These are phyloP conservation scores for Suillus alpinus DNA, from an alignment of 768 basidiomycete genomes.

Conservation along the genomic window DNA sequence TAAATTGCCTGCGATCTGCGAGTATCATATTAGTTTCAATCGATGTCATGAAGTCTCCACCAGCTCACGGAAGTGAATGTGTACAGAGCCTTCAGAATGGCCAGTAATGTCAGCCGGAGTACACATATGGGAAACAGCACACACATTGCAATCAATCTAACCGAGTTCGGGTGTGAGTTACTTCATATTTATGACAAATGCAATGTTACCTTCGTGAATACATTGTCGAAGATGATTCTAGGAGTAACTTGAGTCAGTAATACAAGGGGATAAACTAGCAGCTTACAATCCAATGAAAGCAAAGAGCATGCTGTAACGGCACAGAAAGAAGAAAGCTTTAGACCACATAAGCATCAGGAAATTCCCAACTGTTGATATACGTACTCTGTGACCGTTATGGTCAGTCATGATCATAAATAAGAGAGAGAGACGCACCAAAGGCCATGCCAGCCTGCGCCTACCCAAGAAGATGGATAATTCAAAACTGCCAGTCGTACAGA, in stretches of 20 bases:
- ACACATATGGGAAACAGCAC: constrained; percentile 17
- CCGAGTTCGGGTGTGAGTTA: not conserved
- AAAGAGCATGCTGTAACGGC: constrained; percentile 70
- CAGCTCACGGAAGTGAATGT: constrained; percentile 62
- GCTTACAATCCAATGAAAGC: constrained; percentile 62
- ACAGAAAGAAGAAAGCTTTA: constrained; percentile 63
- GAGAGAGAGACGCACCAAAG: constrained; percentile 48
- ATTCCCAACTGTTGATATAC: not conserved
- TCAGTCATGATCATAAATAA: not conserved
- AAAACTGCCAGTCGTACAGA: constrained; percentile 60
- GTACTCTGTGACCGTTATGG: not conserved
- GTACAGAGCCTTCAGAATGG: constrained; percentile 49
- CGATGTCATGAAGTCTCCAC: not conserved
- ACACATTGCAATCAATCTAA: constrained; percentile 59
- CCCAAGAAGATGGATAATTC: constrained; percentile 62
- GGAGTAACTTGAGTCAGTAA: not conserved
- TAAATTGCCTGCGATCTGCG: constrained; percentile 63
- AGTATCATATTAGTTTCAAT: constrained; percentile 2
- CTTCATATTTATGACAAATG: not conserved
- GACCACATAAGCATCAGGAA: constrained; percentile 1
- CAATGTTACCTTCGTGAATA: constrained; percentile 41
- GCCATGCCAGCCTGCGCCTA: constrained; percentile 64
- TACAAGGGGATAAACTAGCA: not conserved
- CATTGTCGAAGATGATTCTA: constrained; percentile 59
- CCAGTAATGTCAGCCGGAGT: constrained; percentile 6